Percentiles rank a stretch among this genome's conserved stretches.
phyloP scores from a whole-genome alignment of 2,329 filamentous ascomycete genomes.

The Diaporthe capsici region DNA sequence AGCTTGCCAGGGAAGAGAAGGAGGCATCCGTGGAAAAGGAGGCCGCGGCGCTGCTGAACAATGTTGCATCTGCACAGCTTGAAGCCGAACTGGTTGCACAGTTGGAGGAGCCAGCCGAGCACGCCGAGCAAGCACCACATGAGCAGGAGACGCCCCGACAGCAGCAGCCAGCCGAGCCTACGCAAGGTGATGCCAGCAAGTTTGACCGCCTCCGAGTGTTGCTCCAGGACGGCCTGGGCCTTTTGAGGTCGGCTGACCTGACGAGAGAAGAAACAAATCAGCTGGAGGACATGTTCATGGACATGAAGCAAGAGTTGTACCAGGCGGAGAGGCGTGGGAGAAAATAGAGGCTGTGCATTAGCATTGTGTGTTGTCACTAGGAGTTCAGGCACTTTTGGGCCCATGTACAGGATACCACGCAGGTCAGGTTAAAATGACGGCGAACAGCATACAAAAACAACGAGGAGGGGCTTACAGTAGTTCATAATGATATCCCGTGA shows the following conservation, averaged over 20 bases:
- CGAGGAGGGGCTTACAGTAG: neutral
- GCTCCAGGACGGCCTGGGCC: conserved; percentile 69
- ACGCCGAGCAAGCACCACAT: neutral
- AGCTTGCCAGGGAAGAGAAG: conserved; percentile 39
- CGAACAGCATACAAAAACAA: neutral
- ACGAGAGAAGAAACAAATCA: conserved; percentile 76
- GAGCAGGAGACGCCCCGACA: neutral
- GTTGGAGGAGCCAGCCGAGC: conserved; percentile 25
- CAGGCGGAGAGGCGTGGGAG: conserved; percentile 75
- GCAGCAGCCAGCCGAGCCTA: neutral
- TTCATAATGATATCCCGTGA: conserved; percentile 20
- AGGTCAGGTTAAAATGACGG: conserved; percentile 12
- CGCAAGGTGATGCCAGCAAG: conserved; percentile 46
- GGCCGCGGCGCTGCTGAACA: neutral
- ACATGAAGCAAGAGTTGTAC: conserved; percentile 81
- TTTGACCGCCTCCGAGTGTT: conserved; percentile 66
- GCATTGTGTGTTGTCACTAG: conserved; percentile 24
- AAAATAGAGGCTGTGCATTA: conserved; percentile 42
- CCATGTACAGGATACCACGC: conserved; percentile 27
- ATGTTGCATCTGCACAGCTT: conserved; percentile 9
- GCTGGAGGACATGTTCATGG: conserved; percentile 84
- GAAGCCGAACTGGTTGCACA: conserved; percentile 23
- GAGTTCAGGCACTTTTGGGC: conserved; percentile 35
- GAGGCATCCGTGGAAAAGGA: conserved; percentile 33
- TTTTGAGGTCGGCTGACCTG: conserved; percentile 72